Conservation (phyloP, 345 rosid genomes). For the Brassica juncea region DNA sequence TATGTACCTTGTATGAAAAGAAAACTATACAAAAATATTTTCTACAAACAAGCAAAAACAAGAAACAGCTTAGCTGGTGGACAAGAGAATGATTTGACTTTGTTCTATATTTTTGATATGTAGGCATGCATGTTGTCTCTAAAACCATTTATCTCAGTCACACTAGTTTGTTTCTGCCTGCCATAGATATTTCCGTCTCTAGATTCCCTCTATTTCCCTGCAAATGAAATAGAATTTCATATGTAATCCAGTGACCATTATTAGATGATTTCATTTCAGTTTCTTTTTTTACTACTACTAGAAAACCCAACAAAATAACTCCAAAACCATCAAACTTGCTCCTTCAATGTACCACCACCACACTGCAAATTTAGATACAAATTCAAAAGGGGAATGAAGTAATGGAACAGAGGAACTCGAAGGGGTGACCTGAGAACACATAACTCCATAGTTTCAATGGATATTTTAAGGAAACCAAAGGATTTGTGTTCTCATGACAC, state of each 20-base stretch:
- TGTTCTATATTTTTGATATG: too few species aligned
- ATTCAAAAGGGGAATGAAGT: background rate
- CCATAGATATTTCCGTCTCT: too few species aligned
- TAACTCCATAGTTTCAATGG: conserved; percentile 2
- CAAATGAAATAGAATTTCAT: too few species aligned
- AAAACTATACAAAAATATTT: too few species aligned
- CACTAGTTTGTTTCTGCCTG: too few species aligned
- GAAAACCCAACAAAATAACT: background rate
- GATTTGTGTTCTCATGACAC: conserved; percentile 36
- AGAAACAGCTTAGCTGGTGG: too few species aligned
- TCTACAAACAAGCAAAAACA: too few species aligned
- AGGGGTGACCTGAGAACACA: background rate
- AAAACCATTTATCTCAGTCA: too few species aligned
- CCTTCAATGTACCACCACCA: background rate
- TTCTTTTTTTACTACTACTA: background rate
- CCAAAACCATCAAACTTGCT: background rate
- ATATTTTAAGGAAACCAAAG: conserved; percentile 10
- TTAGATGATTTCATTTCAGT: background rate
- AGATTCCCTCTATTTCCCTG: too few species aligned
- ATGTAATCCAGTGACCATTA: background rate
- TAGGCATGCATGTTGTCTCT: too few species aligned
- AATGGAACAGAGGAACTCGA: background rate
- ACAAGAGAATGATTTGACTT: too few species aligned
- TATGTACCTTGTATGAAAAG: too few species aligned
- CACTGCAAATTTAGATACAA: background rate